Evolutionary conservation across 441 rosid genomes (phyloP).

Genomic region (Dalechampia spathulata): DNA sequence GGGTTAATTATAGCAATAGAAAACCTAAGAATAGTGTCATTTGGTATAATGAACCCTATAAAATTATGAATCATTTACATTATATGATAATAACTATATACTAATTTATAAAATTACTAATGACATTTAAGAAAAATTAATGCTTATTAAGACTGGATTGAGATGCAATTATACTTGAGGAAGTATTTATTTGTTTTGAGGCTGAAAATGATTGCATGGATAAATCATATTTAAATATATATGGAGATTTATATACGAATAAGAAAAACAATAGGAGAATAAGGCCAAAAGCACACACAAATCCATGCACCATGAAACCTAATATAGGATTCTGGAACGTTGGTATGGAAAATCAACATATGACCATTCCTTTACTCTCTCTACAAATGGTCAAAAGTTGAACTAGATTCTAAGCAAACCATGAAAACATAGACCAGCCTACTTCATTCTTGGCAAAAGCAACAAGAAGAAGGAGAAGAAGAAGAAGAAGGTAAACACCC

Average conservation of each 20-base stretch:
- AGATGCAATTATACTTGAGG: no score
- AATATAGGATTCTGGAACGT: slow-evolving; percentile 18
- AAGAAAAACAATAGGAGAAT: slow-evolving; percentile 9
- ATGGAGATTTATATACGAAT: slow-evolving; percentile 1
- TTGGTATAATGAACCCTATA: no score
- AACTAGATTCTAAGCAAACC: neutral
- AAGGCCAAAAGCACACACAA: slow-evolving; percentile 43
- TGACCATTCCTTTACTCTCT: slow-evolving; percentile 2
- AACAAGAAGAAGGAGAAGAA: no score
- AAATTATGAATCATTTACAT: no score
- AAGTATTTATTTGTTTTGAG: slow-evolving; percentile 13
- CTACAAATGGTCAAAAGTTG: slow-evolving; percentile 22
- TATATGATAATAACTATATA: no score
- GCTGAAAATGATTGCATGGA: slow-evolving; percentile 20
- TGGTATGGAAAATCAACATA: slow-evolving; percentile 19
- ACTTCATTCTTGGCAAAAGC: no score
- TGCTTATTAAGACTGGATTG: no score
- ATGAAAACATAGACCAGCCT: neutral
- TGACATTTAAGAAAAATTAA: no score
- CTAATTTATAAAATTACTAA: no score
- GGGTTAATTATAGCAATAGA: no score
- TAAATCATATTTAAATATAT: slow-evolving; percentile 11
- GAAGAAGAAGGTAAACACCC: no score
- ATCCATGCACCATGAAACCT: slow-evolving; percentile 31
- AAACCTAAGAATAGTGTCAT: no score